These are phyloP conservation scores for Tubosaeta brunneosetosa DNA, from an alignment of 768 basidiomycete genomes.

Conservation along the genomic window DNA sequence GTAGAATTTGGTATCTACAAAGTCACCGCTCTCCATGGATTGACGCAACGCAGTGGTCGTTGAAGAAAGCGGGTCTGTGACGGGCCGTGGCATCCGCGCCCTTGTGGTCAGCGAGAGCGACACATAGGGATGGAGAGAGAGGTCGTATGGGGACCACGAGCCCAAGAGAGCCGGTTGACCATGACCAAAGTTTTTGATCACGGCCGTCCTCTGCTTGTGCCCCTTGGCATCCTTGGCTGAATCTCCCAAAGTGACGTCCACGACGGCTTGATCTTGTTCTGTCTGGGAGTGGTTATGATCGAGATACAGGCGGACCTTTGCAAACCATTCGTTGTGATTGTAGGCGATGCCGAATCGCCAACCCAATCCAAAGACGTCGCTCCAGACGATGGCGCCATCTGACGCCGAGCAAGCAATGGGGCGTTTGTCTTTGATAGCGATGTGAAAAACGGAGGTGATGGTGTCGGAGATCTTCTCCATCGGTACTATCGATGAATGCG, in stretches of 20 bases:
- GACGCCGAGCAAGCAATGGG: conserved; percentile 12
- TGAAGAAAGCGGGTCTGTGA: conserved; percentile 14
- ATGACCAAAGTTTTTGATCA: conserved; percentile 24
- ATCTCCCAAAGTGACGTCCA: conserved; percentile 10
- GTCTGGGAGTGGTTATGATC: conserved; percentile 23
- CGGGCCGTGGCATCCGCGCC: conserved; percentile 4
- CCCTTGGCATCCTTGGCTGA: not conserved
- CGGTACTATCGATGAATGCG: not conserved
- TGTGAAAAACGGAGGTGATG: conserved; percentile 21
- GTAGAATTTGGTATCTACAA: conserved; percentile 28
- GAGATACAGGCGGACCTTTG: conserved; percentile 22
- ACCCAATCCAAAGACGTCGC: conserved; percentile 24
- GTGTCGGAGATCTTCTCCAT: conserved; percentile 27
- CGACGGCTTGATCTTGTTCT: conserved; percentile 18
- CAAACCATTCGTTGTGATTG: conserved; percentile 19
- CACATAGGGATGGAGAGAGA: conserved; percentile 18
- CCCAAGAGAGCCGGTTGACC: conserved; percentile 23
- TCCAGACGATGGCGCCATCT: conserved; percentile 15
- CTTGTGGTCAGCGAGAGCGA: conserved; percentile 19
- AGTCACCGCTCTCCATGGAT: conserved; percentile 25
- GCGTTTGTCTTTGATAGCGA: conserved; percentile 18
- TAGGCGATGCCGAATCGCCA: conserved; percentile 26
- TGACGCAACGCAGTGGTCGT: conserved; percentile 16
- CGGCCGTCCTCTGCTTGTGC: conserved; percentile 10
- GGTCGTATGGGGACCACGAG: conserved; percentile 13